A percentile compares a stretch with the other conserved stretches of the same genome.
These are phyloP conservation scores for Globisporangium apiculatum DNA, from an alignment of 352 stramenopile species.

Conservation along the genomic window DNA sequence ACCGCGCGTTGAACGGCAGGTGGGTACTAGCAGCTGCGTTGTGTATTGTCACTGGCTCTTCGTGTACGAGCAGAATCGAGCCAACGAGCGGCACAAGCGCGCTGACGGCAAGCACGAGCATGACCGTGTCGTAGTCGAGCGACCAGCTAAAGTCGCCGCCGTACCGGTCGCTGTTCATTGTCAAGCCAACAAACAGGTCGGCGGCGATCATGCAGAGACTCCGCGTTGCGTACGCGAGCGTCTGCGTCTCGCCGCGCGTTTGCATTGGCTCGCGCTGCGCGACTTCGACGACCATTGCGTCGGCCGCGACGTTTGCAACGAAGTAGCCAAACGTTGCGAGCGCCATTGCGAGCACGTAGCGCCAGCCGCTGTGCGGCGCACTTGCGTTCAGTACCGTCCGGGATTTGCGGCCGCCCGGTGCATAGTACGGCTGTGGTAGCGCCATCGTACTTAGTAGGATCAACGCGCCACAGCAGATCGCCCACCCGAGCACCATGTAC, in stretches of 20 bases:
- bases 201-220: constrained; percentile 39
- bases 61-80: constrained; percentile 45
- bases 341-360: constrained; percentile 66
- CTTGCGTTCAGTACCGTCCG: constrained; percentile 30
- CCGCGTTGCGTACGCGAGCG: constrained; percentile 35
- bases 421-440: constrained; percentile 39
- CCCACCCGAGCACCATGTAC: constrained; percentile 51
- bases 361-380: constrained; percentile 27
- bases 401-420: constrained; percentile 7
- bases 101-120: constrained; percentile 26
- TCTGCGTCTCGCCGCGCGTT: constrained; percentile 49
- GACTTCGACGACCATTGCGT: constrained; percentile 74
- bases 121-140: constrained; percentile 33
- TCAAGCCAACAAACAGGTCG: constrained; percentile 41
- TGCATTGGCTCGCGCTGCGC: constrained; percentile 53
- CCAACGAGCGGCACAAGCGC: constrained; percentile 35
- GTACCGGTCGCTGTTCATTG: constrained; percentile 33
- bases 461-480: constrained; percentile 16
- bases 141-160: constrained; percentile 39
- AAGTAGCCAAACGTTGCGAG: constrained; percentile 82
- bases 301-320: constrained; percentile 76
- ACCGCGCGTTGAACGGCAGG: constrained; percentile 22
- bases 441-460: constrained; percentile 23
- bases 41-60: constrained; percentile 22
- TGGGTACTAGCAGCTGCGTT: background rate